Evolutionary conservation across 2,329 filamentous ascomycete species (phyloP), one percentile per base, ranked within the genome.

Genomic region (Penicillium aurantiogriseum): DNA sequence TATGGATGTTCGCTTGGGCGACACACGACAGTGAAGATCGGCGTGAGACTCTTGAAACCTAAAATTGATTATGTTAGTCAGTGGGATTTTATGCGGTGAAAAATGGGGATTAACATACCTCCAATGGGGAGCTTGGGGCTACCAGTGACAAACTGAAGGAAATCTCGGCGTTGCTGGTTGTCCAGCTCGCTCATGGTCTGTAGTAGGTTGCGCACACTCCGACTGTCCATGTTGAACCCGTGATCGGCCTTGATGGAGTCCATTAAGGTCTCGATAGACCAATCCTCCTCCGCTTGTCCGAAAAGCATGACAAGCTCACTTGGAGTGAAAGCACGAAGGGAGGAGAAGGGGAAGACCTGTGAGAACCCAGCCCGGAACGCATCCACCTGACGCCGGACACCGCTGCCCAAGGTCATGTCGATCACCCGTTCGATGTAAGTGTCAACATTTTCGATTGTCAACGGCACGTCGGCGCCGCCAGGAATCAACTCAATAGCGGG

Each of bases 181-280:
- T 83, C 84, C 53, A 97, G 83, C 71, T 95, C 89, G 72, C 92
- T 97, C 94, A 99, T 97, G 10, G 88, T 88, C 69, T 97, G 92
- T 19, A 99, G 82, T 63, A 99, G 75, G 68, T 99, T 97, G 68
- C 88, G 91, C 47, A 99, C 92, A 69, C 90, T 97, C 78, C 88
- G 90, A 81, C 93, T 97, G 72, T 99, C 94, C 85, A 99, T 94
- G 68, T 97, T 99, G 80, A 91, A 99, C 9, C 94, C 94, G 72
- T 99, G 94, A 68, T 99, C 94, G 29, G 94, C 94, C 79, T 99
- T 99, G 79, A 99, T 93, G 0, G 93, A 97, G 71, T 99, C 94
- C 85, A 95, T 95, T 40, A 99, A 85, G 58, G 94, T 99, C 73
- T 97, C 93, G 63, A 99, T 87, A 23, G 91, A 91, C 94, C 94